Evolutionary conservation across 2,329 filamentous ascomycete species (phyloP), one percentile per base, ranked within the genome.

Genomic region (Pestalotiopsis sp.): DNA sequence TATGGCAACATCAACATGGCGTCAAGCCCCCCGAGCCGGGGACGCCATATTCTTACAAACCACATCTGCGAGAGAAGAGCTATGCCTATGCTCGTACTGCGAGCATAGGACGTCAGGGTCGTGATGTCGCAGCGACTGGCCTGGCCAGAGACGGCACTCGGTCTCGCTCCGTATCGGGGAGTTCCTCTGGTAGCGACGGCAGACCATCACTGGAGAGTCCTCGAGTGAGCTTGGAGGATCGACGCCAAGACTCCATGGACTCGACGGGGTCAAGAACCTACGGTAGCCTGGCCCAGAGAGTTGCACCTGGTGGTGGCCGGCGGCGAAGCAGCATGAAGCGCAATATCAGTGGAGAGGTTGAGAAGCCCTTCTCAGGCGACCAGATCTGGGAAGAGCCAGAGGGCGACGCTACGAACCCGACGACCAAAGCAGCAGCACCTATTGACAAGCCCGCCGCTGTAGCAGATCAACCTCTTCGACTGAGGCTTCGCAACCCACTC

Each of bases 311-410:
- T 58, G 79, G 82, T 60, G 77, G 83, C 27, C 84, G 88, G 56
- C 87, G 87, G 41, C 90, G 90, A 71, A 91, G 89, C 75, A 91
- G 90, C 73, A 84, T 88, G 74, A 91, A 88, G 79, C 87, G 92
- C 70, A 92, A 92, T 72, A 87, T 90, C 75, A 94, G 91, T 76
- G 91, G 90, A 23, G 90, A 92, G 75, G 81, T 91, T 69, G 83
- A 87, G 73, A 88, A 85, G 66, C 87, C 90, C 1, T 94, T 93
- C 77, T 91, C 91, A 1, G 89, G 91, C 41, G 92, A 94, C 77
- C 90, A 93, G 76, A 95, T 98, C 70, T 98, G 94, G 85, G 95
- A 98, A 79, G 95, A 98, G 77, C 92, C 93, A 1, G 89, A 92
- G 75, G 84, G 74, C n/a, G 73, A 78, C 38, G 73, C 77, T 66